Evolutionary conservation across 2,329 filamentous ascomycete species (phyloP), one percentile per base, ranked within the genome.

Genomic region (Mollisiaceae sp.): DNA sequence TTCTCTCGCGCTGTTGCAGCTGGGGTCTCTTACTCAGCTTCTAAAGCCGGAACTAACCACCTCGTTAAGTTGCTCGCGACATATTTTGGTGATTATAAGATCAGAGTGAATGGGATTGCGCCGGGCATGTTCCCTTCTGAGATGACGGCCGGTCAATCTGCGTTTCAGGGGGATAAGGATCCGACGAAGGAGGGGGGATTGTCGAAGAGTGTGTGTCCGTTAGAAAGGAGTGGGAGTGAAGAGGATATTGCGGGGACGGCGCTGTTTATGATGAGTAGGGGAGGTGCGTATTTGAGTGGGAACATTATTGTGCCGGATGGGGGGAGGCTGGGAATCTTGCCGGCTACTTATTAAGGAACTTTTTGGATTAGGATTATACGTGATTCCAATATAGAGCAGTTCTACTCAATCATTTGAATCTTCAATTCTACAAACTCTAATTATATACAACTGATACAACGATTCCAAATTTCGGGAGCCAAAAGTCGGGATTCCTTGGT

Each of bases 11-110:
- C 85, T 59, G 83, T 89, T 0, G 89, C 91, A 41, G 89, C 90
- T 20, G 91, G 92, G 50, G 93, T 89, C 76, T 86, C 88, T 0
- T 94, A 94, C 75, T 91, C 90, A 20, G 86, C 91, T 20, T 89
- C 86, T 65, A 94, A 94, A 78, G 91, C 88, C 1, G 91, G 87
- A 0, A 87, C 88, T 0, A 89, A 89, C 11, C 88, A 92, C 65
- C 77, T 92, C 32, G 86, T 87, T 4, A 92, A 91, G 77, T 84
- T 91, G 74, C 82, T 93, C 75, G 86, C 86, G 9, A 82, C 85
- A 11, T 84, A 89, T 72, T 82, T 92, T 70, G 82, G 84, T 36
- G 84, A 85, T 69, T 86, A 87, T 69, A 81, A 83, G 8, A 83
- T 93, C 38, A 79, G 88, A 56, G 85, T 60, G 2, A 71, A 71